phyloP scores from a whole-genome alignment of 768 basidiomycete genomes.

The Rhizopogon vinicolor region DNA sequence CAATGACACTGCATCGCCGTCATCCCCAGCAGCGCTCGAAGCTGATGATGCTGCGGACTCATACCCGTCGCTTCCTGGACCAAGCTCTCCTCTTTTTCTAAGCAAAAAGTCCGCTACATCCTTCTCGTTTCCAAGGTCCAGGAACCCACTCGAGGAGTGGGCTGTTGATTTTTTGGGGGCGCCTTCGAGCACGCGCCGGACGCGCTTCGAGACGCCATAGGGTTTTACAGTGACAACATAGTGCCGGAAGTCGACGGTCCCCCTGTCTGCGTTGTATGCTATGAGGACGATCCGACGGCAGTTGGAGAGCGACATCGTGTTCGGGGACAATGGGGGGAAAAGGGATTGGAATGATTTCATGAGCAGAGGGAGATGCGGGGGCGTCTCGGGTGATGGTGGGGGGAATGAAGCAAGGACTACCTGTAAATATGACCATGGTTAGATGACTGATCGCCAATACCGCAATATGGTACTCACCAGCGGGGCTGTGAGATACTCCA shows the following conservation, averaged over 20 bases:
- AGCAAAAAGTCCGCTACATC: constrained; percentile 96
- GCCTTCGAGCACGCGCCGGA: constrained; percentile 81
- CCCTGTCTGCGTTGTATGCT: constrained; percentile 82
- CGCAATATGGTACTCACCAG: constrained; percentile 49
- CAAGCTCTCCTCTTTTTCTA: constrained; percentile 56
- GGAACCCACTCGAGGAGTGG: constrained; percentile 34
- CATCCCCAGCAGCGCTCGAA: constrained; percentile 81
- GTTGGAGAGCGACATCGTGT: constrained; percentile 75
- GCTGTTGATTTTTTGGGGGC: constrained; percentile 25
- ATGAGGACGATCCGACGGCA: constrained; percentile 93
- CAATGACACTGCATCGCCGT: constrained; percentile 73
- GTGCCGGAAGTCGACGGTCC: constrained; percentile 89
- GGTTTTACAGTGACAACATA: constrained; percentile 94
- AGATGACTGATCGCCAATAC: not conserved
- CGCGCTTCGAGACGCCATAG: constrained; percentile 88
- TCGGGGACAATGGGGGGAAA: constrained; percentile 89
- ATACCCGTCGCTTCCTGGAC: constrained; percentile 56
- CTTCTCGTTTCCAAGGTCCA: constrained; percentile 85
- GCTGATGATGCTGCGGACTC: constrained; percentile 79
- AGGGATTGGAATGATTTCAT: constrained; percentile 96
- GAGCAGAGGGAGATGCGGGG: constrained; percentile 83
- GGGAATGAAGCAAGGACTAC: constrained; percentile 90
- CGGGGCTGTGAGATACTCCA: constrained; percentile 91
- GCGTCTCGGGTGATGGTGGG: constrained; percentile 65
- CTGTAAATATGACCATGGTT: constrained; percentile 34